These are phyloP conservation scores for Cyclocybe aegerita DNA, from an alignment of 768 basidiomycete genomes.

Conservation along the genomic window DNA sequence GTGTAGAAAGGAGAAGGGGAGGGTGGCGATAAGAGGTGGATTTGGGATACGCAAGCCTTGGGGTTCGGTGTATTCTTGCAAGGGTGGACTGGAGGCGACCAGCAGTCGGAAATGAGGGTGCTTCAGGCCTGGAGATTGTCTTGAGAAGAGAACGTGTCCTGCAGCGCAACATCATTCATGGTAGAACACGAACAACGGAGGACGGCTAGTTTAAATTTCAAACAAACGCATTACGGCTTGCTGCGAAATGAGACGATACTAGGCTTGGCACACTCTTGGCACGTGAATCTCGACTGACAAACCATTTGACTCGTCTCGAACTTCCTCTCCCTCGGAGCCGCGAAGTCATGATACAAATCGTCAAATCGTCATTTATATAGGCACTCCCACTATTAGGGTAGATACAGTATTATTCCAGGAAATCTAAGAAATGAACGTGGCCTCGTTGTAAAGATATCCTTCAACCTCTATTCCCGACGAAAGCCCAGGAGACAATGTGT, in stretches of 20 bases:
- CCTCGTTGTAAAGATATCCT: conserved; percentile 83
- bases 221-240: neutral
- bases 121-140: conserved; percentile 13
- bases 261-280: neutral
- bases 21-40: conserved; percentile 2
- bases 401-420: conserved; percentile 5
- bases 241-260: neutral
- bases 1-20: conserved; percentile 10
- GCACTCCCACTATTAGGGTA: conserved; percentile 9
- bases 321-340: conserved; percentile 1
- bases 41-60: neutral
- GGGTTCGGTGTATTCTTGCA: neutral
- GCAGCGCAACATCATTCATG: conserved; percentile 58
- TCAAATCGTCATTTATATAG: conserved; percentile 1
- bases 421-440: conserved; percentile 77
- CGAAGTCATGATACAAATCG: neutral
- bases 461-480: conserved; percentile 49
- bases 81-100: conserved; percentile 4
- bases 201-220: neutral
- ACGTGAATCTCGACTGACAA: conserved; percentile 3
- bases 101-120: conserved; percentile 4
- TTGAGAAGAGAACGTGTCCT: conserved; percentile 28
- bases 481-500: conserved; percentile 36
- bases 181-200: conserved; percentile 18
- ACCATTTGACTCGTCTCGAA: neutral